Evolutionary conservation across 805 yeast genomes (phyloP).

Genomic region (Diddensiella caesifluorescens): DNA sequence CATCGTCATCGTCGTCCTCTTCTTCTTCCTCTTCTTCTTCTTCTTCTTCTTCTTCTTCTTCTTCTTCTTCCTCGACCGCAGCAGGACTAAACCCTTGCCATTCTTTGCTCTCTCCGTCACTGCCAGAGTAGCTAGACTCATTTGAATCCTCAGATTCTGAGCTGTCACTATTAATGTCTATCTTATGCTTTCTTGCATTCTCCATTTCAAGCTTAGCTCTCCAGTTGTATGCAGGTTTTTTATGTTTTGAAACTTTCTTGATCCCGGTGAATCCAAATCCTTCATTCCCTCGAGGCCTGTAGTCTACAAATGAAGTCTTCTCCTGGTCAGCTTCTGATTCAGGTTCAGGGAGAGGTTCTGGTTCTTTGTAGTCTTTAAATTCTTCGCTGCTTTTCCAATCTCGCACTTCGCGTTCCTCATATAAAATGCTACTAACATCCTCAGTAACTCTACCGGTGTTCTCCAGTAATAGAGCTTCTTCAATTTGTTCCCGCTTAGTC

Average conservation of each 20-base stretch:
- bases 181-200: slow-evolving; percentile 32
- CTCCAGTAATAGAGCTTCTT: slow-evolving; percentile 72
- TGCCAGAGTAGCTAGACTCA: slow-evolving; percentile 15
- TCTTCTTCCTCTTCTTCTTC: slow-evolving; percentile 22
- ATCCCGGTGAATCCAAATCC: slow-evolving; percentile 48
- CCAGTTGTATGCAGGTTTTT: slow-evolving; percentile 70
- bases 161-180: slow-evolving; percentile 27
- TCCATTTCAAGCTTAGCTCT: slow-evolving; percentile 46
- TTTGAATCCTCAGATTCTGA: slow-evolving; percentile 20
- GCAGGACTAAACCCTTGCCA: slow-evolving; percentile 25
- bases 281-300: slow-evolving; percentile 49
- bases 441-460: slow-evolving; percentile 66
- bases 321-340: slow-evolving; percentile 19
- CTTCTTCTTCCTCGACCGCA: slow-evolving; percentile 8
- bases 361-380: slow-evolving; percentile 9
- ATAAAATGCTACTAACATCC: slow-evolving; percentile 53
- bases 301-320: slow-evolving; percentile 55
- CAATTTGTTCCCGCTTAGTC: slow-evolving; percentile 62
- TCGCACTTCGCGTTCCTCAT: slow-evolving; percentile 60
- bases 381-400: slow-evolving; percentile 49
- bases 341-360: slow-evolving; percentile 6
- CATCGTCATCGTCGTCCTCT: slow-evolving; percentile 9
- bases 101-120: slow-evolving; percentile 28
- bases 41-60: slow-evolving; percentile 29
- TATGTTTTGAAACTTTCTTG: slow-evolving; percentile 20